Evolutionary conservation across 208 protist species (phyloP), one percentile per base, ranked within the genome.

Genomic region (Leishmania turanica): DNA sequence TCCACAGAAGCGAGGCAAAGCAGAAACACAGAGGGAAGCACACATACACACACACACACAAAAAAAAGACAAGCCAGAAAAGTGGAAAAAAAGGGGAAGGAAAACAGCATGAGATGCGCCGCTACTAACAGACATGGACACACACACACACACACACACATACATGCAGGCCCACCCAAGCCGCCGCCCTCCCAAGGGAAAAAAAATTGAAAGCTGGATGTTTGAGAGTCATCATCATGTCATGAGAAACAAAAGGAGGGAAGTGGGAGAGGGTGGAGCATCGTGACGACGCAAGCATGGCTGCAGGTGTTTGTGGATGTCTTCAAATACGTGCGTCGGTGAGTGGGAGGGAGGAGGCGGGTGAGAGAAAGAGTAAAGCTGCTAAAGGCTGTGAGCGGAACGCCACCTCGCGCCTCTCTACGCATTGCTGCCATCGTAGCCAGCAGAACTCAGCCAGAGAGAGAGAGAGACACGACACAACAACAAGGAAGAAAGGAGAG

Each of bases 241-340:
- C 34, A 66, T 7, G 71, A 72, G 42, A 66, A 17, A n/a, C 31
- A 45, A 24, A 42, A 13, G 8, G 27, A 45, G 24, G 24, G 68
- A n/a, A 58, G 17, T 21, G 17, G 34, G 71, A 58, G 70, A 42
- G 70, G 34, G 68, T 1, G 6, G 62, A 37, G 34, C 34, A 56
- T 21, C 21, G 45, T 6, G 9, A 19, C 45, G 3, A 37, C 27
- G 8, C 6, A 47, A 0, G 53, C 31, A 37, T 56, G 54, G 34
- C 60, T 71, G 62, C 64, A 40, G 74, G 47, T 78, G 34, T 77
- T 17, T 60, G 27, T 77, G 62, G 47, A 47, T 77, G 45, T 27
- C 24, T 62, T 40, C 60, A 47, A 77, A 54, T 71, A 45, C 49
- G 54, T 66, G 70, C 31, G 15, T 21, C n/a, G 56, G 62, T 69